Evolutionary conservation across 2,329 filamentous ascomycete genomes (phyloP), one percentile per base, ranked within the genome.

Genomic region (Polytolypa hystricis): DNA sequence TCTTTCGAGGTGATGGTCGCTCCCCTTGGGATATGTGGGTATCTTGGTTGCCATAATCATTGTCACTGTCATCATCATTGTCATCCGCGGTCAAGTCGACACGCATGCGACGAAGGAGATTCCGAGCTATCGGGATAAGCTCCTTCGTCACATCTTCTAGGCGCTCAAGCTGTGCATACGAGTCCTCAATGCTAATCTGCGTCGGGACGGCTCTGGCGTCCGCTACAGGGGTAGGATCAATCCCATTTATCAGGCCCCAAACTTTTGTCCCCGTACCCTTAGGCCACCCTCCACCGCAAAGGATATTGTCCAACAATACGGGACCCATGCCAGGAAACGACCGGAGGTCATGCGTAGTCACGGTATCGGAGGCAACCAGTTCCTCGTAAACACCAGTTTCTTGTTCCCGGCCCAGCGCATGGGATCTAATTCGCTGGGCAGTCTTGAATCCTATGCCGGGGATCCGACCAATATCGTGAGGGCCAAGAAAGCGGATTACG

Each of bases 131-230:
- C 41, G 73, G 69, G n/a, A 65, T 59, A 27, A 95, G 65, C 58
- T 93, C 80, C 43, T 73, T 74, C 28, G 66, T 61, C 19, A 93
- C 75, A 40, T 78, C 70, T 1, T 73, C 57, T 35, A 80, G 54
- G 0, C 69, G 77, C 46, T 81, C 73, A 1, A 94, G 65, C 0
- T 77, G 75, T 16, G 74, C 71, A 55, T 93, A 96, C 11, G 85
- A 91, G 59, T 96, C 87, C 54, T 96, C 89, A 44, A 96, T 91
- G 56, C 84, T 91, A 54, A 96, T 93, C 57, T 95, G 87, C 1
- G 76, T 77, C 0, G 89, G 89, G 1, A 93, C 60, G 30, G 77
- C 73, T 47, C 74, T 74, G 2, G 77, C 81, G 43, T 77, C 69
- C 33, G 77, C 76, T 12, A 96, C 85, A 40, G 84, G 77, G 1